Conservation (phyloP, 176 grass and related monocot genomes). For the Paspalum notatum region DNA sequence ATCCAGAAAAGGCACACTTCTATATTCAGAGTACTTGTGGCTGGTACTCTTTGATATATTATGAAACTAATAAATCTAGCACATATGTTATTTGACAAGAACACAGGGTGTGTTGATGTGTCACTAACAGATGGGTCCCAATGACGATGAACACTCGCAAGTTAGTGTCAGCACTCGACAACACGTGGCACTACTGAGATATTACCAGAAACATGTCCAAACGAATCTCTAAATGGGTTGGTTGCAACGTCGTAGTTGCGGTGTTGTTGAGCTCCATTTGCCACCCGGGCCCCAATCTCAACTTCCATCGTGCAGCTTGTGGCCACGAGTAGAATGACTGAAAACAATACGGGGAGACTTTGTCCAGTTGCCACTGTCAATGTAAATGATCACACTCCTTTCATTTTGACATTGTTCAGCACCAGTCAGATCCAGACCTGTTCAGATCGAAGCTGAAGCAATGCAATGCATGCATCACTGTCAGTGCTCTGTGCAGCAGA, state of each 20-base stretch:
- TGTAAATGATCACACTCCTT: neutral
- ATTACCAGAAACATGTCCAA: neutral
- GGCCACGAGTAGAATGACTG: neutral
- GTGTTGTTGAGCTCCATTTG: constrained; percentile 27
- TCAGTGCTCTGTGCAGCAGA: constrained; percentile 27
- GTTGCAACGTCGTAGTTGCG: constrained; percentile 45
- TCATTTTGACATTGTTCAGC: constrained; percentile 4
- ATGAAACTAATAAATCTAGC: no score
- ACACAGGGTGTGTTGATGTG: neutral
- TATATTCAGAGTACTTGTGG: constrained; percentile 16
- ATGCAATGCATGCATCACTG: constrained; percentile 39
- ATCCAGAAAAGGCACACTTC: constrained; percentile 9
- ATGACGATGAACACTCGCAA: neutral
- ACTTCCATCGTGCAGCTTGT: constrained; percentile 8
- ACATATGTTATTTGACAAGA: neutral
- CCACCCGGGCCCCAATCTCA: constrained; percentile 1
- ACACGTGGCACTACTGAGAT: neutral
- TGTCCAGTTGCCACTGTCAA: neutral
- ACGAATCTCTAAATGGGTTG: constrained; percentile 35
- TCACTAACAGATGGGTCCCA: neutral
- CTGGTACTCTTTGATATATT: no score
- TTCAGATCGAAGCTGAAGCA: constrained; percentile 26
- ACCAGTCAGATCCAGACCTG: neutral
- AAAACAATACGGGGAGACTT: neutral
- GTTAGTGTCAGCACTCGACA: neutral